phyloP scores from a whole-genome alignment of 176 grass and related monocot genomes.

The Raddia guianensis region DNA sequence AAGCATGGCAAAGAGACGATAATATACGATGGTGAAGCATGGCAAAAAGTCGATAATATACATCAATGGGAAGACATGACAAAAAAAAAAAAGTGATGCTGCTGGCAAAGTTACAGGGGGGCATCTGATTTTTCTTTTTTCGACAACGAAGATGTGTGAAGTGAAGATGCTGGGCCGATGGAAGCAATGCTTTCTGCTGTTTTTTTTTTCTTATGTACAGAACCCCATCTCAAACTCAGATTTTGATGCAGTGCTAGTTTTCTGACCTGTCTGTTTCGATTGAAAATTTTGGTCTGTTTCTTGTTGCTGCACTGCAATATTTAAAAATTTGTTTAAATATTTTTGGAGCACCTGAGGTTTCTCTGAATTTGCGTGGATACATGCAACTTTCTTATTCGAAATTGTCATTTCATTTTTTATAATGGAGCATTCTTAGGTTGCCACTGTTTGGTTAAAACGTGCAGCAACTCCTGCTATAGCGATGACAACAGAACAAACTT shows the following conservation, averaged over 20 bases:
- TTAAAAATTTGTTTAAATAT: neutral
- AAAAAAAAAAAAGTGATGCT: neutral
- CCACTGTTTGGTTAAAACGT: too few relatives aligned
- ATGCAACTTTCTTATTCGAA: neutral
- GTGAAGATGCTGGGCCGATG: neutral
- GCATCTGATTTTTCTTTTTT: neutral
- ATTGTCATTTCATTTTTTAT: too few relatives aligned
- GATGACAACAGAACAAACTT: too few relatives aligned
- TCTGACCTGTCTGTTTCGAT: neutral
- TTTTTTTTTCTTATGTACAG: slow-evolving; percentile 12
- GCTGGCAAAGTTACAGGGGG: neutral
- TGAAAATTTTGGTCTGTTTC: slow-evolving; percentile 26
- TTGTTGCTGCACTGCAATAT: neutral
- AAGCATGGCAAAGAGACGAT: slow-evolving; percentile 37
- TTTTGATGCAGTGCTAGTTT: slow-evolving; percentile 5
- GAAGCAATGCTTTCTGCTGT: neutral
- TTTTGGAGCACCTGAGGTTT: neutral
- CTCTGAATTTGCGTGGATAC: neutral
- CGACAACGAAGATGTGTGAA: neutral
- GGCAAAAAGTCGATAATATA: slow-evolving; percentile 19
- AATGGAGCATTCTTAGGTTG: too few relatives aligned
- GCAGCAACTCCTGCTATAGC: too few relatives aligned
- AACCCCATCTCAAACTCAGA: neutral
- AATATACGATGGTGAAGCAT: slow-evolving; percentile 14
- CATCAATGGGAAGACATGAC: neutral